Base-by-base conservation (phyloP, 345 rosid genomes). In the Salix caprea region DNA sequence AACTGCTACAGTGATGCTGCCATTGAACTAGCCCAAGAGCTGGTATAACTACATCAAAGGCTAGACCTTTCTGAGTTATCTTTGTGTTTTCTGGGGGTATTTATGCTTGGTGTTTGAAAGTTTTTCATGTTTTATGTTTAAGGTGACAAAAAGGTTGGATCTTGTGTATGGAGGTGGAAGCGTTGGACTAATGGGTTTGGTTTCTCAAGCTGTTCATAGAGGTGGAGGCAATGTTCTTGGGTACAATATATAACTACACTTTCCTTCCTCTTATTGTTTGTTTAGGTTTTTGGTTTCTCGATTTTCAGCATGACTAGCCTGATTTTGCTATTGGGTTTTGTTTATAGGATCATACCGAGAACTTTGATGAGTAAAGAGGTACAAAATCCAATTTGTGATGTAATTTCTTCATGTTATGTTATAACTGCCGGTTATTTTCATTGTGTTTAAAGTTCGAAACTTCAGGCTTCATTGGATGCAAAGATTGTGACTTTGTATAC, bases 161-260 rank as follows among this genome's bases (percentile, higher is more conserved):
- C 97, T 95, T 78, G 97, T 95, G 39, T 95, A 93, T 75, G 99
- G 98, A 50, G 99, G 99, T 74, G 99, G 98, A 23, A 94, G 98
- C 70, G 87, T 90, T 80, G 98, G 97, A 60, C 86, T 95, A 21
- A 95, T 95, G 99, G 99, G 99, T 76, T 82, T 91, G 84, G 93
- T 95, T 76, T 89, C 99, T 26, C 91, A 86, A 79, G 90, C 91
- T 74, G 98, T 95, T 72, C 89, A 90, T 80, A 81, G 70, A 18
- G 96, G 90, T 26, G 99, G 99, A 78, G 87, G 99, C 71, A 86
- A 89, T 77, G 98, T 93, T 84, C 90, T 95, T 48, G 99, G 99
- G 98, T 94, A 87, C 72, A 40, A 74, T 34, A 67, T 15, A 13
- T 7, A 75, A 2, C 68, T 68, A 19, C 46, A 15, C 18, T 3